Percentiles rank a stretch among this genome's conserved stretches.
Evolutionary conservation across 164 flowering plant genomes (phyloP).

Genomic region (Umbellularia californica): DNA sequence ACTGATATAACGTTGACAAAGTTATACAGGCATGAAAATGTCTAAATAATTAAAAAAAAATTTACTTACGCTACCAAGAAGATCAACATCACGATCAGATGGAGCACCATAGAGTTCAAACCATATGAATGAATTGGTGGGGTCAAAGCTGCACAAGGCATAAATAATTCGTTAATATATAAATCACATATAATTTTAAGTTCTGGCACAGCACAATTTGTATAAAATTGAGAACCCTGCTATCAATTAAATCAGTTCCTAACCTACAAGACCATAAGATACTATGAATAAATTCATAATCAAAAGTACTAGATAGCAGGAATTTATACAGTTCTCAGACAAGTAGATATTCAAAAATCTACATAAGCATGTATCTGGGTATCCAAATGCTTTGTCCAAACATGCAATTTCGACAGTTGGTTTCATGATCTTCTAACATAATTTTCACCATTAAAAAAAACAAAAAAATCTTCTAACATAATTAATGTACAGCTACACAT

Average conservation of each 20-base stretch:
- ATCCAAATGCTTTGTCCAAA: not conserved
- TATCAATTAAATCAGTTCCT: not conserved
- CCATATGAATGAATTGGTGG: constrained; percentile 77
- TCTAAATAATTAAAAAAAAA: not conserved
- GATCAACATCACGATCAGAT: constrained; percentile 81
- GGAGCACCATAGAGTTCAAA: constrained; percentile 88
- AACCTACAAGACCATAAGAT: not conserved
- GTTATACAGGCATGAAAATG: not conserved
- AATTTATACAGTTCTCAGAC: not conserved
- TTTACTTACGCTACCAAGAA: constrained; percentile 81
- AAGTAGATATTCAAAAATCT: not conserved
- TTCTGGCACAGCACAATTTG: not conserved
- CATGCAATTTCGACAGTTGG: not conserved
- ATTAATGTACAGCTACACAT: not conserved
- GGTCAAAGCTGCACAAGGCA: constrained; percentile 64
- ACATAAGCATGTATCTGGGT: not conserved
- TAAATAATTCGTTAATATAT: not conserved
- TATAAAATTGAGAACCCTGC: not conserved
- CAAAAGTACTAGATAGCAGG: not conserved
- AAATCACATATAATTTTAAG: not conserved
- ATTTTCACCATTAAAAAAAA: too few relatives aligned
- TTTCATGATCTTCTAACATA: not conserved
- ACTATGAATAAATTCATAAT: not conserved
- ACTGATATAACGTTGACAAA: not conserved
- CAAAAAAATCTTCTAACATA: not conserved